phyloP scores from a whole-genome alignment of 768 basidiomycete genomes.

The Calocybe cyanea region DNA sequence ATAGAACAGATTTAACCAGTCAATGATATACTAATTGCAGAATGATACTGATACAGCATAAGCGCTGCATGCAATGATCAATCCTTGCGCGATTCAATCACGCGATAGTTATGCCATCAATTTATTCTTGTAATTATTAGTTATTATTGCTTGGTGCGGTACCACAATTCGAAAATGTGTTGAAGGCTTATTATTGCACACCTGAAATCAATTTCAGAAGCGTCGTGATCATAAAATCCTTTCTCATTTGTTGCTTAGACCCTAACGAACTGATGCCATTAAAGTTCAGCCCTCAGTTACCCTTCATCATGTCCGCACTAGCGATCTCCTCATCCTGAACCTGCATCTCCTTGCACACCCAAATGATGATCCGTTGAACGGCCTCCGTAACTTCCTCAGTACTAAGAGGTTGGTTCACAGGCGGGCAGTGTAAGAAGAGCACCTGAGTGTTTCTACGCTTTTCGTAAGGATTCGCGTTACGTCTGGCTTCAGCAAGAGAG shows the following conservation, averaged over 20 bases:
- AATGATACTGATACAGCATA: background rate
- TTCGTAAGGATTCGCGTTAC: conserved; percentile 40
- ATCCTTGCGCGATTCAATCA: too few relatives aligned
- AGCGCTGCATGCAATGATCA: background rate
- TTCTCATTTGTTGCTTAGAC: too few relatives aligned
- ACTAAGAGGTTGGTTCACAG: conserved; percentile 57
- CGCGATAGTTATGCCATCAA: background rate
- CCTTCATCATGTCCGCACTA: conserved; percentile 15
- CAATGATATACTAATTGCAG: too few relatives aligned
- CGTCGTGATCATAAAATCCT: too few relatives aligned
- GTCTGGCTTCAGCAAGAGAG: conserved; percentile 65
- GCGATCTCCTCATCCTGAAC: conserved; percentile 27
- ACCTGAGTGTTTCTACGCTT: conserved; percentile 46
- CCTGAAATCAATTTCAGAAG: too few relatives aligned
- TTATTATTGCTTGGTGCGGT: too few relatives aligned
- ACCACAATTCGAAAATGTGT: too few relatives aligned
- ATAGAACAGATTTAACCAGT: too few relatives aligned
- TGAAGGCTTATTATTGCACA: too few relatives aligned
- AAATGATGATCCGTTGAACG: conserved; percentile 56
- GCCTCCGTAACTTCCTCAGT: conserved; percentile 68
- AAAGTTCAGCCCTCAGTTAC: conserved; percentile 13
- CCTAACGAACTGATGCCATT: too few relatives aligned
- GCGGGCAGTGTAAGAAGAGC: conserved; percentile 70
- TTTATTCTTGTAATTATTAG: too few relatives aligned
- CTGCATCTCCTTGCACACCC: conserved; percentile 47